Base-by-base conservation (phyloP, 2,329 filamentous ascomycete genomes). In the Talaromyces sp. region DNA sequence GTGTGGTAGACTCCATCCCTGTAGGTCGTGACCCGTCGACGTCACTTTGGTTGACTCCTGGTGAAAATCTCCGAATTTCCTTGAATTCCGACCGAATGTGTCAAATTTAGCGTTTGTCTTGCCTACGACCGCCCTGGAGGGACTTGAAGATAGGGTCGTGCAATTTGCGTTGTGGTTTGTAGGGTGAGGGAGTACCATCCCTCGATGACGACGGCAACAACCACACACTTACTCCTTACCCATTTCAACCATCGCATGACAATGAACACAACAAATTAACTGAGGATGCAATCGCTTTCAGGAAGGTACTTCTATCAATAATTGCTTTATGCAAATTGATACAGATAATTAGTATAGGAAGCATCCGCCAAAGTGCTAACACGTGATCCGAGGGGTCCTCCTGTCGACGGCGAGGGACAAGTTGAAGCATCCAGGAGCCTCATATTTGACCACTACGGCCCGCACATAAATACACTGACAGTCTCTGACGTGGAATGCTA, bases 301-400 rank as follows among this genome's bases (percentile, higher is more conserved):
- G 0, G 19, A 27, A 17, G 17, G 17, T 9, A 9, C 10, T 20
- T 40, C 4, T 22, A 44, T 44, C 10, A 14, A 41, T 4, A 10
- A 24, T 32, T 44, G 3, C n/a, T 29, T n/a, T 36, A 20, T n/a
- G 6, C 6, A 39, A 11, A 4, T 30, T 22, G 2, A 11, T 24
- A 1, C 6, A 1, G 16, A 24, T 35, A 1, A 7, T 24, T 29
- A 11, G 10, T 19, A n/a, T 6, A 2, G 8, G 3, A 6, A 33
- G 35, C 17, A 37, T 44, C 22, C 6, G 3, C 35, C n/a, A 14
- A 27, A 5, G 3, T 7, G n/a, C 24, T 35, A 8, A n/a, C 57
- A 60, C 56, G 49, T 56, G 55, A 58, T 52, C 39, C n/a, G 56
- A 60, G 51, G 56, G 55, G 52, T 35, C 22, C 36, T 36, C 48